Base-by-base conservation (phyloP, 2,329 filamentous ascomycete species). In the Monosporascus sp. region DNA sequence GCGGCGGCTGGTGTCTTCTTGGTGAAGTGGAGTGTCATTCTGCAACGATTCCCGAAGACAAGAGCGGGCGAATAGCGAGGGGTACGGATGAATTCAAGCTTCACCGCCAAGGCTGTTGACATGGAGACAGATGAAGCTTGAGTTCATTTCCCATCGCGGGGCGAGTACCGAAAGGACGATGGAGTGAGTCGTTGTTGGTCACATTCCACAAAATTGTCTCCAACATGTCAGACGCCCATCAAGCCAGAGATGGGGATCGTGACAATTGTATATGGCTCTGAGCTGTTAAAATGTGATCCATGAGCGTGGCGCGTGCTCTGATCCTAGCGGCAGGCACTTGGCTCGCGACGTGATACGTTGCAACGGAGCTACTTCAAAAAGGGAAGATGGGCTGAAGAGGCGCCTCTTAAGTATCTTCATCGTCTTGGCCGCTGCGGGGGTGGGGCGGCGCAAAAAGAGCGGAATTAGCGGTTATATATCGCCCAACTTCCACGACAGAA, bases 71-170 rank as follows among this genome's bases (percentile, higher is more conserved):
- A 54, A 57, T 61, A 42, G 22, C 42, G 27, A 54, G 24, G 17
- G 18, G 41, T 51, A 31, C 56, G 60, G 60, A 57, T 62, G 53
- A 59, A 63, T 61, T 55, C 55, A 56, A 57, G 55, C 57, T 56
- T 62, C 53, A 50, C 51, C 54, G 61, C 61, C 61, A 65, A 63
- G 62, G 49, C 24, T 45, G 50, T 46, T 38, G 49, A 56, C 48
- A 39, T 47, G 49, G 44, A 57, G 25, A 47, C 59, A 53, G 50
- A 56, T 27, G 56, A 61, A 57, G 57, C 55, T 60, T 57, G 47
- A 57, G 46, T 57, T 53, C 20, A 56, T 49, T 51, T 54, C 44
- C 51, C 22, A 47, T 38, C 11, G 48, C 18, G 25, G 6, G 24
- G 18, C 6, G 24, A 6, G 34, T 3, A 1, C 5, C n/a, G 5